phyloP scores from a whole-genome alignment of 2,329 filamentous ascomycete species.

The Trichoderma atrobrunneum region DNA sequence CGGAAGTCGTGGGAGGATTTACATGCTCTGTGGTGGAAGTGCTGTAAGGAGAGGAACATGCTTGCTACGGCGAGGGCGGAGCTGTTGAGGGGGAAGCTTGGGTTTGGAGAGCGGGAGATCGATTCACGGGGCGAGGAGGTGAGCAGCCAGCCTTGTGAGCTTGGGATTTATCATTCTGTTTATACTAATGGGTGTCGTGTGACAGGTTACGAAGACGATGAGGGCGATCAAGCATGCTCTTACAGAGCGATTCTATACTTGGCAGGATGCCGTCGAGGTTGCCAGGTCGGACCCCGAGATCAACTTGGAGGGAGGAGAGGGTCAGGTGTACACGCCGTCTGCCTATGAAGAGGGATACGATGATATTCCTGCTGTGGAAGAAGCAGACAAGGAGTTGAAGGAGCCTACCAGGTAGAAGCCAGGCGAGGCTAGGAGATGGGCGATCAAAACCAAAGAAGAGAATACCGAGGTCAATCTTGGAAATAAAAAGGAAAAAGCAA shows the following conservation, averaged over 20 bases:
- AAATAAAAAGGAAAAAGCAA: not conserved
- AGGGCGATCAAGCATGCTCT: constrained; percentile 78
- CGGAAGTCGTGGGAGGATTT: constrained; percentile 92
- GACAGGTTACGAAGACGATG: constrained; percentile 73
- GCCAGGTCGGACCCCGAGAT: constrained; percentile 67
- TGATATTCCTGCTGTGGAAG: constrained; percentile 22
- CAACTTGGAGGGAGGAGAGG: constrained; percentile 49
- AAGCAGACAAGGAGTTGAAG: not conserved
- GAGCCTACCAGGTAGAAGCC: not conserved
- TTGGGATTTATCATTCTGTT: not conserved
- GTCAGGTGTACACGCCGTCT: constrained; percentile 49
- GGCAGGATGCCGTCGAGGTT: constrained; percentile 70
- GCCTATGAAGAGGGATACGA: constrained; percentile 37
- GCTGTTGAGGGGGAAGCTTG: constrained; percentile 62
- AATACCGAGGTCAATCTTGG: not conserved
- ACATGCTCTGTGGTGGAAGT: constrained; percentile 91
- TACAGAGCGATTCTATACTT: constrained; percentile 85
- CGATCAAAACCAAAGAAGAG: not conserved
- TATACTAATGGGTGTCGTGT: constrained; percentile 13
- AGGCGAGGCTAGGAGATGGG: not conserved
- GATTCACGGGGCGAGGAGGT: constrained; percentile 64
- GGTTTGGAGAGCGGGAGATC: constrained; percentile 71
- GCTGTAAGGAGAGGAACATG: constrained; percentile 84
- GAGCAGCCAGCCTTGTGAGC: constrained; percentile 30
- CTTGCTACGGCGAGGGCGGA: constrained; percentile 75